Evolutionary conservation across 768 basidiomycete genomes (phyloP).

Genomic region (Rhizopogon salebrosus): DNA sequence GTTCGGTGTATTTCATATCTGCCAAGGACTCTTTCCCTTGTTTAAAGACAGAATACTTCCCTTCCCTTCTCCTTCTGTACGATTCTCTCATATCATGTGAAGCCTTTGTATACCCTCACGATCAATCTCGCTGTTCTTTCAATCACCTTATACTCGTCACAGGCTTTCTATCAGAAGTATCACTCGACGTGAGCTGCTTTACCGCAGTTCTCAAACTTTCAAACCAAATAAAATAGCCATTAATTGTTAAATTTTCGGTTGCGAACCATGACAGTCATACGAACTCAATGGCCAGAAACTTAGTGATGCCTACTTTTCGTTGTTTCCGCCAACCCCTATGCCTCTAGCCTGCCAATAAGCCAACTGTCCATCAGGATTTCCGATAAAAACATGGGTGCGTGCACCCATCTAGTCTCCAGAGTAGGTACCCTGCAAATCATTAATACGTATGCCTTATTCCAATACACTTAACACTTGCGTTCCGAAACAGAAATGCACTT

Average conservation of each 20-base stretch:
- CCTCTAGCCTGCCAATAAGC: constrained; percentile 22
- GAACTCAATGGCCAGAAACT: neutral
- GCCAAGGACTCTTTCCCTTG: neutral
- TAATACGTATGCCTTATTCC: neutral
- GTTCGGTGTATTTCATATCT: neutral
- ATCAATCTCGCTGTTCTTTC: neutral
- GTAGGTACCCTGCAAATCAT: constrained; percentile 19
- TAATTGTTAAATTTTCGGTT: neutral
- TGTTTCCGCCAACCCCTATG: neutral
- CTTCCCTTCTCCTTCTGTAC: neutral
- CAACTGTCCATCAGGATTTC: constrained; percentile 21
- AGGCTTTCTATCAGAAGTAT: too few species aligned
- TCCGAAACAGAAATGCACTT: constrained; percentile 25
- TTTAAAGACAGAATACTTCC: neutral
- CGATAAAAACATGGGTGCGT: constrained; percentile 23
- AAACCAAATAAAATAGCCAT: neutral
- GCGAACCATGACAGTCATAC: neutral
- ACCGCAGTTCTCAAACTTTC: neutral
- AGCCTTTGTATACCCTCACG: neutral
- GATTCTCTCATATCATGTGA: neutral
- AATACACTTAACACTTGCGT: constrained; percentile 11
- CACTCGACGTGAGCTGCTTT: too few species aligned
- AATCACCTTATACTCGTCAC: neutral
- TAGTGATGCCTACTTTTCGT: neutral
- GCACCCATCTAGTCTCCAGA: constrained; percentile 22